Conservation (phyloP, 139 green algal genomes). For the Micractinium conductrix region DNA sequence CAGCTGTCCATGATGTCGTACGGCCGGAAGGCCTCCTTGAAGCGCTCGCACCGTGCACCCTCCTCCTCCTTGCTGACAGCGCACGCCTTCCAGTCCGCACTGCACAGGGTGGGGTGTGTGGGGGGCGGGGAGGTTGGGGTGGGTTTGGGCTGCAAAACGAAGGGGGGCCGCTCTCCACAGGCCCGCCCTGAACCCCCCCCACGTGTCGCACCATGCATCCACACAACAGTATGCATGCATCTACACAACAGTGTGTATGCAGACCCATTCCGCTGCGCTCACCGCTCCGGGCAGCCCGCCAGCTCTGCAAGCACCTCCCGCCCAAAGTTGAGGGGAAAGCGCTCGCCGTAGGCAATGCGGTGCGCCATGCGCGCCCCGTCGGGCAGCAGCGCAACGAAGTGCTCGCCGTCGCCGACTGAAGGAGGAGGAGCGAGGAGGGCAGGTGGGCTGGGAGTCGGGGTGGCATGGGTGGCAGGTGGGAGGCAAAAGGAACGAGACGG, state of each 20-base stretch:
- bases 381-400: conserved; percentile 81
- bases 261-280: not conserved
- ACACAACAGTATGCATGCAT: not conserved
- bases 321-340: conserved; percentile 81
- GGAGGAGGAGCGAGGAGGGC: not conserved
- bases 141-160: not conserved
- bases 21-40: conserved; percentile 80
- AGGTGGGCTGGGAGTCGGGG: not conserved
- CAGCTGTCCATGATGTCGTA: conserved; percentile 71
- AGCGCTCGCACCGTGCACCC: conserved; percentile 62
- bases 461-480: not conserved
- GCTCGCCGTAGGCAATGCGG: conserved; percentile 68
- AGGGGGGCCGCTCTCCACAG: no score
- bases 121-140: no score
- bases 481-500: not conserved
- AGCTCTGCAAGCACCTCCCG: conserved; percentile 80
- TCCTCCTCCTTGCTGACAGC: conserved; percentile 63
- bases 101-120: not conserved
- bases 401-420: conserved; percentile 77
- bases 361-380: conserved; percentile 82
- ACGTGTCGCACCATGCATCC: not conserved
- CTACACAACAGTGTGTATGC: not conserved
- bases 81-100: conserved; percentile 88
- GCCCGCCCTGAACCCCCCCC: not conserved
- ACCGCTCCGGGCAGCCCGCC: conserved; percentile 63